A percentile compares a stretch with the other conserved stretches of the same genome.
Evolutionary conservation across 2,329 filamentous ascomycete species (phyloP).

Genomic region (Rutstroemia sydowiana): DNA sequence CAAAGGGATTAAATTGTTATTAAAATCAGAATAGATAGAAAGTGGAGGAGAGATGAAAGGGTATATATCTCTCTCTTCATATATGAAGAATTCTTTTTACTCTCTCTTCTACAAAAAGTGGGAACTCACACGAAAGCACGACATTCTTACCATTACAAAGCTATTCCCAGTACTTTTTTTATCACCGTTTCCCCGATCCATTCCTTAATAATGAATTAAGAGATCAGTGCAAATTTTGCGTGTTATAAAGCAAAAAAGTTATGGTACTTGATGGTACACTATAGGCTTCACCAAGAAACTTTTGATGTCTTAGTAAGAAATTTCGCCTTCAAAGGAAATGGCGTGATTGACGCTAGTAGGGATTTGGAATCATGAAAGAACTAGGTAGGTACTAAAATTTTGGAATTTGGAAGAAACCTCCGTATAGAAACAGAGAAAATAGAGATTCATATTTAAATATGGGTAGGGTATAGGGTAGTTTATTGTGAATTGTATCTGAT

Average conservation of each 20-base stretch:
- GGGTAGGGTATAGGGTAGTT: too few relatives aligned
- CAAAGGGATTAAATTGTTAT: background rate
- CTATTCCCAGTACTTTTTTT: background rate
- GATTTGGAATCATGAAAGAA: too few relatives aligned
- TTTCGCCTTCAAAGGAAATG: background rate
- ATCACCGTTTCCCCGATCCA: background rate
- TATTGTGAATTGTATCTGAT: too few relatives aligned
- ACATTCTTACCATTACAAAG: conserved; percentile 7
- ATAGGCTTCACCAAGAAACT: background rate
- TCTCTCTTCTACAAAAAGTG: background rate
- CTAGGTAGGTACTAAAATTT: too few relatives aligned
- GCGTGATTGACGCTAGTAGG: conserved; percentile 11
- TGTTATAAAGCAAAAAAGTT: background rate
- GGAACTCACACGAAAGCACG: conserved; percentile 5
- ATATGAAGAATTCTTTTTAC: background rate
- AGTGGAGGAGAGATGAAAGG: background rate
- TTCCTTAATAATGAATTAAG: background rate
- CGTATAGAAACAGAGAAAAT: too few relatives aligned
- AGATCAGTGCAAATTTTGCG: background rate
- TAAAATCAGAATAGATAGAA: background rate
- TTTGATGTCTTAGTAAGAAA: background rate
- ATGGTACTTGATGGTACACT: background rate
- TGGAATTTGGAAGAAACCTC: background rate
- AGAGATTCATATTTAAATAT: too few relatives aligned
- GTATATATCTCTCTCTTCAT: conserved; percentile 3